Evolutionary conservation across 83 land plant genomes (phyloP), one percentile per base, ranked within the genome.

Genomic region (Diphasiastrum complanatum): DNA sequence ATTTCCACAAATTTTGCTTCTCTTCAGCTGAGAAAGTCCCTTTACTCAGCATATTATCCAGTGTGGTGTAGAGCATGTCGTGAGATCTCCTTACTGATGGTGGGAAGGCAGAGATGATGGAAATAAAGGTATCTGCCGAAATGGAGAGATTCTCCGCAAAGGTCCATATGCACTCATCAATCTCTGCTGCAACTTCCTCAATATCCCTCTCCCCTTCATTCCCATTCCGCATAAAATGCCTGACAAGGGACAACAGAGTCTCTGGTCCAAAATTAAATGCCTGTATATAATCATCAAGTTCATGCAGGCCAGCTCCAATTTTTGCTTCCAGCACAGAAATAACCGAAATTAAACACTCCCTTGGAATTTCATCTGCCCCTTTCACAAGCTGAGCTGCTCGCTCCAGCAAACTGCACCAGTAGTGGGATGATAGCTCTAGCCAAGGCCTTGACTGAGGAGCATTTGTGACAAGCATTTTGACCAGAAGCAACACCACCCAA

Each of bases 351-450:
- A 77, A 57, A 30, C 70, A 43, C 20, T 55, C 67, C 40, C 45
- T 56, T 72, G 63, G 68, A 36, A 32, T 56, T 20, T 56, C 58
- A 36, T 78, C 78, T 20, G 41, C 66, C 10, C 31, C 3, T n/a
- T 18, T 36, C 45, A 28, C 60, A 23, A 69, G 16, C 1, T 33
- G 20, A 30, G 69, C 74, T 24, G 48, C 33, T 45, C 69, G 73
- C 51, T 78, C 81, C 51, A 78, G 30, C 38, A 78, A 47, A 22
- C 70, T 63, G 51, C 81, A 78, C 81, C 81, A 78, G 23, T 78
- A 78, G 40, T 78, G 81, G 25, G 81, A 78, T 2, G 81, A 68
- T 5, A 78, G 81, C 73, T 78, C 78, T 51, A 78, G 41, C 74
- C 78, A 74, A 11, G 81, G 74, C 32, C 74, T 57, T 28, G 33